phyloP scores from a whole-genome alignment of 495 filamentous ascomycete species.

The Chaetomium tenue region DNA sequence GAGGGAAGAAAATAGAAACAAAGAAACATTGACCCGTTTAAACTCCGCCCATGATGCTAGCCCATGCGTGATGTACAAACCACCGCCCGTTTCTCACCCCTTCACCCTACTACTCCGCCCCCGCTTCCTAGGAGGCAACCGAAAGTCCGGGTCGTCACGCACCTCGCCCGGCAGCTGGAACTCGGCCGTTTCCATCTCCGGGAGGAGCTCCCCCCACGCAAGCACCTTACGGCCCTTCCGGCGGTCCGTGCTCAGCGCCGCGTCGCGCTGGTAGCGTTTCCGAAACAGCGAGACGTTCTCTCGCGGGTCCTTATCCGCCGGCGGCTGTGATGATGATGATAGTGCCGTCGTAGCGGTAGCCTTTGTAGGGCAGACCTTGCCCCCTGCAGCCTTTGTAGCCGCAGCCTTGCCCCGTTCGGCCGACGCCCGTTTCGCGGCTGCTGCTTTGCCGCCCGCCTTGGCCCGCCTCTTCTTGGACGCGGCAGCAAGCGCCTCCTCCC shows the following conservation, averaged over 20 bases:
- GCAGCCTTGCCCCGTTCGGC: background rate
- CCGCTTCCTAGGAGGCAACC: constrained; percentile 62
- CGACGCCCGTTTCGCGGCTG: constrained; percentile 14
- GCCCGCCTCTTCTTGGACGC: constrained; percentile 25
- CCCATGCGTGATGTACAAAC: background rate
- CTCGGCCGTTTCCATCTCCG: constrained; percentile 64
- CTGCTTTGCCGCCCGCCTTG: background rate
- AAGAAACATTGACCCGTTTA: background rate
- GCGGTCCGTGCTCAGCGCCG: constrained; percentile 63
- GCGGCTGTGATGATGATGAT: constrained; percentile 17
- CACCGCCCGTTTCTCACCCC: constrained; percentile 4
- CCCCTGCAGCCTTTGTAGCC: constrained; percentile 2
- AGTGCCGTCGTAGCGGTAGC: no score
- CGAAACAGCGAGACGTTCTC: constrained; percentile 84
- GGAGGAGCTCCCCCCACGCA: constrained; percentile 80
- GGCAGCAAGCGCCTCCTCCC: constrained; percentile 62
- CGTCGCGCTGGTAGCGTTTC: constrained; percentile 71
- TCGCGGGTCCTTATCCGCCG: constrained; percentile 41
- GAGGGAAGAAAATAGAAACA: no score
- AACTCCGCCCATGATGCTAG: background rate
- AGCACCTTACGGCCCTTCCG: constrained; percentile 50
- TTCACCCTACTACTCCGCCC: constrained; percentile 37
- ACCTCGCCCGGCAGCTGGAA: constrained; percentile 74
- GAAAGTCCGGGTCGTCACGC: constrained; percentile 64
- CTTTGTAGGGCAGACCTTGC: no score